Conservation (phyloP, 305 asterid species). For the Coffea humblotiana region DNA sequence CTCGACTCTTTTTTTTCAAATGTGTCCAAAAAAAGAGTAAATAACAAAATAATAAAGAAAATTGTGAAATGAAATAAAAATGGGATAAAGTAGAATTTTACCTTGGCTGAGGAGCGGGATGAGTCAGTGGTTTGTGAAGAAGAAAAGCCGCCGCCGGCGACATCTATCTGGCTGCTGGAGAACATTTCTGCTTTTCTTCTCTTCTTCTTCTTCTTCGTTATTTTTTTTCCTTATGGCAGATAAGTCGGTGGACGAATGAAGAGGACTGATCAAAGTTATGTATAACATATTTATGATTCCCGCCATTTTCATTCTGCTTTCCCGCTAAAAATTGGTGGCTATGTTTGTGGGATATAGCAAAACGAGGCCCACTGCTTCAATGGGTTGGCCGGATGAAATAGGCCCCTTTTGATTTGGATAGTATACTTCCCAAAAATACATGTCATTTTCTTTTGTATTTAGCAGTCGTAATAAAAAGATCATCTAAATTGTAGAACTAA, state of each 20-base stretch:
- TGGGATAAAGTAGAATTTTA: slow-evolving; percentile 4
- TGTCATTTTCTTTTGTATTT: too few relatives aligned
- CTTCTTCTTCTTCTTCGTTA: not conserved
- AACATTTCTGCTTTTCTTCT: slow-evolving; percentile 38
- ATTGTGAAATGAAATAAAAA: not conserved
- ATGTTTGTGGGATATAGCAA: too few relatives aligned
- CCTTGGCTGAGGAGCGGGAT: slow-evolving; percentile 66
- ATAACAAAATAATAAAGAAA: not conserved
- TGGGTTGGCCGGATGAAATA: not conserved
- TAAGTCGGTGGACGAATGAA: too few relatives aligned
- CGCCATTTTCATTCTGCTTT: slow-evolving; percentile 32
- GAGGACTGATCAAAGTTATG: not conserved
- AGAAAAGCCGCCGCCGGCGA: slow-evolving; percentile 43
- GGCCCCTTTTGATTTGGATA: not conserved
- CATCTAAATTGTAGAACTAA: too few relatives aligned
- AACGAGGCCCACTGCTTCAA: not conserved
- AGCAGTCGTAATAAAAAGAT: too few relatives aligned
- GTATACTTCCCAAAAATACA: too few relatives aligned
- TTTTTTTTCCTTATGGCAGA: too few relatives aligned
- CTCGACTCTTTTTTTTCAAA: slow-evolving; percentile 53
- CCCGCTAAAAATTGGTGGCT: slow-evolving; percentile 28
- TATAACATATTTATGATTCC: slow-evolving; percentile 13
- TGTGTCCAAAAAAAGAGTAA: not conserved
- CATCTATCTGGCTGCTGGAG: slow-evolving; percentile 58
- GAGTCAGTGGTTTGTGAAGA: slow-evolving; percentile 56